These are phyloP conservation scores for Zygnema circumcarinatum DNA, from an alignment of 139 green algal species.

Conservation along the genomic window DNA sequence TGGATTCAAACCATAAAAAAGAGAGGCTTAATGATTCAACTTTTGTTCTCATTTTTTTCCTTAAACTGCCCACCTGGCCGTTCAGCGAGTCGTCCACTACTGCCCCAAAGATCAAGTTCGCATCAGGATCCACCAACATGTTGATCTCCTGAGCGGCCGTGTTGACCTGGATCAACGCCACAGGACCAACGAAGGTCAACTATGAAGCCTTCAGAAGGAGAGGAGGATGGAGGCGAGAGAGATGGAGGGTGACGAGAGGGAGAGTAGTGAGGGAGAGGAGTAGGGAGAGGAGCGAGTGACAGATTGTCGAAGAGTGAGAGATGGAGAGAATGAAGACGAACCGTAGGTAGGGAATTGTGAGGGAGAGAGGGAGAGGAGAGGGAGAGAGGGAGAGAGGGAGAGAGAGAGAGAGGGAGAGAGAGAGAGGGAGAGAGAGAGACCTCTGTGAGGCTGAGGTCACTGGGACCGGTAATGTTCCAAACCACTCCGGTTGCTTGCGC, in stretches of 20 bases:
- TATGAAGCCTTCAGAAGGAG: neutral
- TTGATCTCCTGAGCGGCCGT: slow-evolving; percentile 92
- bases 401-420: neutral
- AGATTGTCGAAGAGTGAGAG: neutral
- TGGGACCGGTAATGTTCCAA: slow-evolving; percentile 95
- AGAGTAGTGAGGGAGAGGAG: too few species aligned
- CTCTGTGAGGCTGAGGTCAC: slow-evolving; percentile 87
- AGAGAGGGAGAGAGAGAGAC: neutral
- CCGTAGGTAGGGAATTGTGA: too few species aligned
- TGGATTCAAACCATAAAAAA: too few species aligned
- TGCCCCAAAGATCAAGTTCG: slow-evolving; percentile 99
- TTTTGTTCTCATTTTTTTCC: too few species aligned
- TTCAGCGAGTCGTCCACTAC: slow-evolving; percentile 89
- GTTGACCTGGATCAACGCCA: slow-evolving; percentile 79
- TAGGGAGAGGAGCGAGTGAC: neutral
- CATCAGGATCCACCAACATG: slow-evolving; percentile 88
- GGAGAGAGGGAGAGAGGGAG: neutral
- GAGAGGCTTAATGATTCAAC: too few species aligned
- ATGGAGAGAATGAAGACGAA: neutral
- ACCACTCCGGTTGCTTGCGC: slow-evolving; percentile 94
- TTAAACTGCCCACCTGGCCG: slow-evolving; percentile 78
- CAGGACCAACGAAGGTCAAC: neutral
- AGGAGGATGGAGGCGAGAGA: too few species aligned
- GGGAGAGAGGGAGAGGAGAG: too few species aligned
- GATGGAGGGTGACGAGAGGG: too few species aligned